Base-by-base conservation (phyloP, 306 rosid genomes). In the Mimosa bimucronata region DNA sequence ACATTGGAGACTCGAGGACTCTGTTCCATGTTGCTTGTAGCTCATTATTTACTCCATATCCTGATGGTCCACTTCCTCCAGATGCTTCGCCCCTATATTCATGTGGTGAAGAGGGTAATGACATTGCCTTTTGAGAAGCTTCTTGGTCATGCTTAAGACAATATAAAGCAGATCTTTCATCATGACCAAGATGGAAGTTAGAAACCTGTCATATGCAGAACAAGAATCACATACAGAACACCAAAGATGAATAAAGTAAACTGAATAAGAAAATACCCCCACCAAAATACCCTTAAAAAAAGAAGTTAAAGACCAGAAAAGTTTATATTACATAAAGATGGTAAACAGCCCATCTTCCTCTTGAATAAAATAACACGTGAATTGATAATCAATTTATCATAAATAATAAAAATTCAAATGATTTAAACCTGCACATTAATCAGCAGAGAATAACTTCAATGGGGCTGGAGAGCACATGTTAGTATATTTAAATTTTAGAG, bases 71-170 rank as follows among this genome's bases (percentile, higher is more conserved):
- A 25, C 86, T 73, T 85, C 89, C 83, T 83, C 80, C 92, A 52
- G 94, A 89, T 53, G 90, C 80, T 78, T 89, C 93, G 80, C 83
- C 83, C 83, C 90, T 83, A 81, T 96, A 96, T 55, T 87, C 93
- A 78, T 96, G 97, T 12, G 98, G 99, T 53, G 98, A 96, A 58
- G 99, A 85, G 30, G 99, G 99, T 78, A 96, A 86, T 8, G 99
- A 96, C 41, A 91, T 87, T 78, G 98, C 99, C 82, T 91, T 96
- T 79, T 93, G 97, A 18, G 99, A 87, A 77, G 86, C 75, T 42
- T 79, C 79, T 79, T 86, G 87, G 42, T 87, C 94, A 82, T 30
- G 87, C 37, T 38, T 79, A 77, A 30, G 60, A 80, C 87, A 81
- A 83, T 64, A 84, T 55, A 84, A 31, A 79, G 85, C 73, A 31